Evolutionary conservation across 441 rosid genomes (phyloP), one percentile per base, ranked within the genome.

Genomic region (Aquilaria agallochum): DNA sequence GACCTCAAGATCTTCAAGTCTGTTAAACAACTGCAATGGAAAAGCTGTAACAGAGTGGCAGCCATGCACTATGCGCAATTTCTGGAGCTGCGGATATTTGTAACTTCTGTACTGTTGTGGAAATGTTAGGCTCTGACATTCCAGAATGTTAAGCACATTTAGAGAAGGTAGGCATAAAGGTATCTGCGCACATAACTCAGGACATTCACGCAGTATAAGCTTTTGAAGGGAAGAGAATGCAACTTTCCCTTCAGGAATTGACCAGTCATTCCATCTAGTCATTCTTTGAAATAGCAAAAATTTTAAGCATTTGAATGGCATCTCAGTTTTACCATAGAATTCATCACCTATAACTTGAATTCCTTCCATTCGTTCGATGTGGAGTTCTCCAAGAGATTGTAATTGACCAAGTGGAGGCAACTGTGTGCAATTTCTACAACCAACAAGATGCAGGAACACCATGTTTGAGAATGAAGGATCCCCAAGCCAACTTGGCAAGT

Each of bases 211-310:
- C 0, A 20, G 0, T 20, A 0, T 20, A 20, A 20, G 20, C 20
- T 20, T 20, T 20, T 20, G 20, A 20, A 20, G 20, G 20, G 20
- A 20, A 20, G 20, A 20, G 20, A 20, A 20, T 20, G 20, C 44
- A 15, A 11, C 49, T 10, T 14, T 46, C 10, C 34, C 15, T 15
- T 12, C 49, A 5, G 11, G 33, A 15, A 58, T 46, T 5, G 49
- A 34, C 70, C 70, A 66, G 45, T 66, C 64, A 30, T 59, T 31
- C 64, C 70, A 66, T 20, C 54, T n/a, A 12, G 52, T 40, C 55
- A 53, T 15, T 5, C 45, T 40, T 42, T 66, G 31, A 12, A 59
- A 58, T 53, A 56, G 32, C 49, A 66, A 66, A 66, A 34, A 15
- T 54, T 66, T 27, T 34, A 58, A 55, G 40, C 59, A 53, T 47